Conservation (phyloP, 139 green algal genomes). For the Klebsormidium nitens region DNA sequence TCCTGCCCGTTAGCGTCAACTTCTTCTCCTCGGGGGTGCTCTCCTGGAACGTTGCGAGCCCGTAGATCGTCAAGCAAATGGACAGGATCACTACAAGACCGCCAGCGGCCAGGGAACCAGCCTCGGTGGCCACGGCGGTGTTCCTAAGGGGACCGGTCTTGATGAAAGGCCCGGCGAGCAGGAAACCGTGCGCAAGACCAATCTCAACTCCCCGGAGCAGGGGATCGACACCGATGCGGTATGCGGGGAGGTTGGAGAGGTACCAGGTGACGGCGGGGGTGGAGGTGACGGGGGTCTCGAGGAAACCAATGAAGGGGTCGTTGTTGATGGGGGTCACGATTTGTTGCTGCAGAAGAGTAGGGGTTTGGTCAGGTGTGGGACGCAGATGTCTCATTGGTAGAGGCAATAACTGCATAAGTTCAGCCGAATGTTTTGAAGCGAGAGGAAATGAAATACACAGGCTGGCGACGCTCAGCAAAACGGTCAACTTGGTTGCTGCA, state of each 20-base stretch:
- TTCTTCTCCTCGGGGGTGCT: slow-evolving; percentile 48
- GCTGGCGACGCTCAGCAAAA: too few species aligned
- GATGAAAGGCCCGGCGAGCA: slow-evolving; percentile 95
- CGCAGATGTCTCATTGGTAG: too few species aligned
- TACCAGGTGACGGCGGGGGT: slow-evolving; percentile 79
- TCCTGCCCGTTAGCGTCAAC: slow-evolving; percentile 91
- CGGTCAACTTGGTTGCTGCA: too few species aligned
- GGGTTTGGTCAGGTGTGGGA: too few species aligned
- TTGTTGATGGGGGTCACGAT: slow-evolving; percentile 91
- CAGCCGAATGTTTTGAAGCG: too few species aligned
- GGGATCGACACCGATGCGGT: slow-evolving; percentile 85
- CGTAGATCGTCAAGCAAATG: slow-evolving; percentile 85
- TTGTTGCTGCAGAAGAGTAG: slow-evolving; percentile 34
- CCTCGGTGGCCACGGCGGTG: slow-evolving; percentile 69
- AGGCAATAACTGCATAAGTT: too few species aligned
- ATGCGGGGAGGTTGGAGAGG: slow-evolving; percentile 94
- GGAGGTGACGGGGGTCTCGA: slow-evolving; percentile 96
- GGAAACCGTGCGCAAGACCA: slow-evolving; percentile 91
- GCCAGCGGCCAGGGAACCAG: slow-evolving; percentile 76
- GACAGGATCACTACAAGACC: slow-evolving; percentile 90
- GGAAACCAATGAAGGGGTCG: slow-evolving; percentile 93
- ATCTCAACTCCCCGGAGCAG: slow-evolving; percentile 95
- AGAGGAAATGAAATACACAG: too few species aligned
- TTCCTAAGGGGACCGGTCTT: slow-evolving; percentile 58
- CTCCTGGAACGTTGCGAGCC: slow-evolving; percentile 79